phyloP scores from a whole-genome alignment of 2,329 filamentous ascomycete genomes.

The Xylaria sp. region DNA sequence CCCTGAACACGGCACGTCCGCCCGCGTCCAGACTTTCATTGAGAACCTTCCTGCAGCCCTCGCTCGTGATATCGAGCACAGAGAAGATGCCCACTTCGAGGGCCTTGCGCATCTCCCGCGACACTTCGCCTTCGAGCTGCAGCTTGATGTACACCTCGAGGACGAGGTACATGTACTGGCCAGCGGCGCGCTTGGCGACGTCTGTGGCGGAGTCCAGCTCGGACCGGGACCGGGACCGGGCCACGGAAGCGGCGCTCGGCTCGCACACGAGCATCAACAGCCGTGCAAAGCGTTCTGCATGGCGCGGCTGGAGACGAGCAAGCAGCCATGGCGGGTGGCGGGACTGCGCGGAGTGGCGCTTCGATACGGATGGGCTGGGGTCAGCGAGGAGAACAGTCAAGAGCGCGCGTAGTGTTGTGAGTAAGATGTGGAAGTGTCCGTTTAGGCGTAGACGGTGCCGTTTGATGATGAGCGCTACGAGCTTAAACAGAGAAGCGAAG shows the following conservation, averaged over 20 bases:
- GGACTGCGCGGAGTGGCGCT: constrained; percentile 17
- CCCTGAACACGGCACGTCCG: constrained; percentile 63
- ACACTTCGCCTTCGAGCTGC: constrained; percentile 59
- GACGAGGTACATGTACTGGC: constrained; percentile 66
- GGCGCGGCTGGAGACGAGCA: constrained; percentile 44
- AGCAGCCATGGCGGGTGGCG: constrained; percentile 46
- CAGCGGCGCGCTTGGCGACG: constrained; percentile 64
- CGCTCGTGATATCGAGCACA: constrained; percentile 62
- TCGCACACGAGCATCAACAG: constrained; percentile 66
- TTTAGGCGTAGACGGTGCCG: constrained; percentile 66
- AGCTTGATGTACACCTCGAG: constrained; percentile 65
- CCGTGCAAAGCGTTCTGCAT: constrained; percentile 59
- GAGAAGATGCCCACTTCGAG: constrained; percentile 64
- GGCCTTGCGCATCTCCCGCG: constrained; percentile 57
- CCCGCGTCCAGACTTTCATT: constrained; percentile 65
- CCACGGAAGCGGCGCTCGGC: constrained; percentile 61
- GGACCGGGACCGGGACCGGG: constrained; percentile 42
- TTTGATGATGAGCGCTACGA: constrained; percentile 62
- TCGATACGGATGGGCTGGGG: constrained; percentile 36
- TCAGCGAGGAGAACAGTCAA: constrained; percentile 57
- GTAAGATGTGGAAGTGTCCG: constrained; percentile 65
- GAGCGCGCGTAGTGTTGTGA: constrained; percentile 61
- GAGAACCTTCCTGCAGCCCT: constrained; percentile 60
- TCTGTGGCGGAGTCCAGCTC: constrained; percentile 64
- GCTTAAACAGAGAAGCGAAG: constrained; percentile 56